Evolutionary conservation across 176 grass and related monocot genomes (phyloP), one percentile per base, ranked within the genome.

Genomic region (Rhynchospora pubera): DNA sequence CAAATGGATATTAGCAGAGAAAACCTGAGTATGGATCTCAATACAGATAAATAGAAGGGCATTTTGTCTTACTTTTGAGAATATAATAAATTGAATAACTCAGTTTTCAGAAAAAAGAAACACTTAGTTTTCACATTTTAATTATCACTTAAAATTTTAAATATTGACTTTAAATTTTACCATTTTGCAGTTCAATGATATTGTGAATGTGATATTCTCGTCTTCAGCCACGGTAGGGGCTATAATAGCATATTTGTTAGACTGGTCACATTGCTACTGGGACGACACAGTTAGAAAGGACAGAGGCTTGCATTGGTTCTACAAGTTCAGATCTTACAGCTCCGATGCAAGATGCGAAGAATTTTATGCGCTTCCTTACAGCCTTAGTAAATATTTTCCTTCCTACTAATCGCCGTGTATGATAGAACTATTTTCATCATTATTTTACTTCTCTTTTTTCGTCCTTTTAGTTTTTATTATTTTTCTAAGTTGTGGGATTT

Each of bases 191-290:
- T 93, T 93, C 75, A 98, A 98, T 68, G 92, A 91, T 83, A 90
- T 98, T 43, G 86, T 94, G 51, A 94, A 98, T 34, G 92, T 95
- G 79, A 93, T 94, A 79, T 94, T 95, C 85, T 98, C 89, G 3
- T 95, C 96, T 5, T 90, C 96, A 0, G 92, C 96, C 5, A 98
- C 96, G 0, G 96, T 98, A 47, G 96, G 92, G 0, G 96, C 87
- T 28, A 93, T 95, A 79, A 79, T 94, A 7, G 96, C 92, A 58
- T 98, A 95, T 79, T 71, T 90, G 42, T 84, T 95, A 73, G 90
- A 95, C 80, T 87, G 69, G 84, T 88, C 96, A 32, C 92, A 91
- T 28, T 68, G 86, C 45, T 92, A 87, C 57, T 85, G 89, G 85
- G 90, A 94, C 8, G 70, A 62, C 4, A 52, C 64, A 7, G 84